These are phyloP conservation scores for Trichosporon sp. DNA, from an alignment of 1,284 basidiomycete species.

Conservation along the genomic window DNA sequence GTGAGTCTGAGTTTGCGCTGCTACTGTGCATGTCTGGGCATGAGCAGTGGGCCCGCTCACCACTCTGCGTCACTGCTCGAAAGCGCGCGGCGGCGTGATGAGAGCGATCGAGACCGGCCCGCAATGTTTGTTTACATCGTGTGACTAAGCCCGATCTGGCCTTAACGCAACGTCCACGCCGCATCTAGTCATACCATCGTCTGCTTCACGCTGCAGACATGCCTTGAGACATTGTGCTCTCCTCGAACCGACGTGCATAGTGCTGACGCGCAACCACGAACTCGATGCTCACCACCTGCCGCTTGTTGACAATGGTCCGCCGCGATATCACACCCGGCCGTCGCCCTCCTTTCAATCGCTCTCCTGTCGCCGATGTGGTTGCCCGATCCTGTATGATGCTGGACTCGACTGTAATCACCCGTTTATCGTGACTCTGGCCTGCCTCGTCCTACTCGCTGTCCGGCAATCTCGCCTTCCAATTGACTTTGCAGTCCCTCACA, in stretches of 20 bases:
- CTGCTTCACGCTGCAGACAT: too few species aligned
- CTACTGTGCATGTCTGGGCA: too few species aligned
- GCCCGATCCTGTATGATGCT: not conserved
- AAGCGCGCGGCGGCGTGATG: too few species aligned
- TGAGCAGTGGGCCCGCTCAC: too few species aligned
- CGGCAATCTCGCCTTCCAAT: too few species aligned
- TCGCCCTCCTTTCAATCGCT: not conserved
- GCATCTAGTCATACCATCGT: not conserved
- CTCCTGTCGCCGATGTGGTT: not conserved
- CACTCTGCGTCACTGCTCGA: too few species aligned
- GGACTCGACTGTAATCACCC: too few species aligned
- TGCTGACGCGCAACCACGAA: not conserved
- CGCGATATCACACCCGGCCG: too few species aligned
- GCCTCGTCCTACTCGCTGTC: too few species aligned
- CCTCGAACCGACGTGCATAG: not conserved
- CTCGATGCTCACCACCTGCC: too few species aligned
- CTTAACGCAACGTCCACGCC: not conserved
- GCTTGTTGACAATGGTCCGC: not conserved
- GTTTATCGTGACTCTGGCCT: too few species aligned
- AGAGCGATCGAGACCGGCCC: not conserved
- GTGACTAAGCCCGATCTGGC: not conserved
- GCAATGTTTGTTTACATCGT: not conserved
- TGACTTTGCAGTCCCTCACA: slow-evolving; percentile 44
- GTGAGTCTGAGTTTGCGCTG: not conserved
- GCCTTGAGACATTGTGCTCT: not conserved